Conservation (phyloP, 208 protist genomes). For the Trypanosoma avium region DNA sequence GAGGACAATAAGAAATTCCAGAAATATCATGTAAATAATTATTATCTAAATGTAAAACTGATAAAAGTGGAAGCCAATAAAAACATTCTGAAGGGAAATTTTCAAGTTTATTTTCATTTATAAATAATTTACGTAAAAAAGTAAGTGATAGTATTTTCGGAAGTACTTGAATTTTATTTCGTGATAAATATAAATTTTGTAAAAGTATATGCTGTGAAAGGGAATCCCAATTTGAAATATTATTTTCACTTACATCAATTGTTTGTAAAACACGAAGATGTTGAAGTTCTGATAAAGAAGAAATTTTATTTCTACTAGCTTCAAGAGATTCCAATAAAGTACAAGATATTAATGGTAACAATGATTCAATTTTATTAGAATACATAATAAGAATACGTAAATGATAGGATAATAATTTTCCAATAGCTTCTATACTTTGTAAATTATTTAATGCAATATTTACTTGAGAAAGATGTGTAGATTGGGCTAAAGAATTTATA, state of each 20-base stretch:
- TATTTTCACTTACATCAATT: slow-evolving; percentile 67
- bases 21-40: slow-evolving; percentile 62
- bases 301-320: slow-evolving; percentile 55
- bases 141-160: slow-evolving; percentile 22
- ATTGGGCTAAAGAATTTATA: slow-evolving; percentile 39
- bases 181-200: slow-evolving; percentile 59
- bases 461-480: slow-evolving; percentile 31
- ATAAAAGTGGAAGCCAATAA: slow-evolving; percentile 65
- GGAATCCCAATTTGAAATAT: slow-evolving; percentile 29
- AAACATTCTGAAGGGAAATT: slow-evolving; percentile 31
- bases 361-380: slow-evolving; percentile 48
- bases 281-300: slow-evolving; percentile 31
- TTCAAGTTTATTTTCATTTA: slow-evolving; percentile 62
- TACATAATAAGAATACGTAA: slow-evolving; percentile 32
- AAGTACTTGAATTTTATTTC: slow-evolving; percentile 44
- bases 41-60: slow-evolving; percentile 70
- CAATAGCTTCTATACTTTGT: slow-evolving; percentile 34
- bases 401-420: slow-evolving; percentile 34
- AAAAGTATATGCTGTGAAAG: slow-evolving; percentile 33
- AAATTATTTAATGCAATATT: slow-evolving; percentile 65
- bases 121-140: slow-evolving; percentile 73
- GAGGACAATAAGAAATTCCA: slow-evolving; percentile 54
- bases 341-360: slow-evolving; percentile 50
- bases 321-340: slow-evolving; percentile 39
- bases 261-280: slow-evolving; percentile 46